A percentile compares a stretch with the other conserved stretches of the same genome.
These are phyloP conservation scores for Sporothrix pallida DNA, from an alignment of 2,329 filamentous ascomycete species.

Conservation along the genomic window DNA sequence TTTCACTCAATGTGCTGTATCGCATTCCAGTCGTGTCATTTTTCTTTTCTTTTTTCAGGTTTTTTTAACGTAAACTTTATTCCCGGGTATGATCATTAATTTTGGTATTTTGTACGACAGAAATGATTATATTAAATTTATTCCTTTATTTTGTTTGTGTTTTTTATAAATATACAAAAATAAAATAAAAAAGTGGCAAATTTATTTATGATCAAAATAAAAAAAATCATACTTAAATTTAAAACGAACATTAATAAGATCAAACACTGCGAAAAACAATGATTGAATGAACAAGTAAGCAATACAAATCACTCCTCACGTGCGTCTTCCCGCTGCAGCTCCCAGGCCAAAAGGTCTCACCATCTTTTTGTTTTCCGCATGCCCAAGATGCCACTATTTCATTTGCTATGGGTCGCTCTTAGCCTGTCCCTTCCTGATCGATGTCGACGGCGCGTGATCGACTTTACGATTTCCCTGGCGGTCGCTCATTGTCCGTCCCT, in stretches of 20 bases:
- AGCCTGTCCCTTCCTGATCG: not conserved
- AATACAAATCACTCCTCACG: not conserved
- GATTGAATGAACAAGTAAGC: not conserved
- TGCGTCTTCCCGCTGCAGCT: not conserved
- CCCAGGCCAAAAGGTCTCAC: constrained; percentile 1
- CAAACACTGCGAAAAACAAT: not conserved
- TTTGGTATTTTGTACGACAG: not conserved
- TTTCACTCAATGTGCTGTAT: not conserved
- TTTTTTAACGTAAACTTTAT: not conserved
- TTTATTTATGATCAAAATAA: too few species aligned
- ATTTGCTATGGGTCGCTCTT: not conserved
- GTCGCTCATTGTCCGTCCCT: not conserved
- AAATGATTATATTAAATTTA: not conserved
- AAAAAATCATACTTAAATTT: too few species aligned
- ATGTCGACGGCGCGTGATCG: constrained; percentile 3
- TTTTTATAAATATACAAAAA: not conserved
- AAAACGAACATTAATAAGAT: too few species aligned
- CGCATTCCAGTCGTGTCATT: constrained; percentile 2
- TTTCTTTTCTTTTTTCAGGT: not conserved
- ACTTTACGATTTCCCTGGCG: not conserved
- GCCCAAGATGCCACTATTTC: not conserved
- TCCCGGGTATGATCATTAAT: not conserved
- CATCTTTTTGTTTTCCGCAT: not conserved
- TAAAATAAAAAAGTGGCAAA: too few species aligned
- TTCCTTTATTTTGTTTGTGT: not conserved